Percentiles rank a stretch among this genome's conserved stretches.
phyloP scores from a whole-genome alignment of 371 early-diverging fungal species.

The Apophysomyces elegans region DNA sequence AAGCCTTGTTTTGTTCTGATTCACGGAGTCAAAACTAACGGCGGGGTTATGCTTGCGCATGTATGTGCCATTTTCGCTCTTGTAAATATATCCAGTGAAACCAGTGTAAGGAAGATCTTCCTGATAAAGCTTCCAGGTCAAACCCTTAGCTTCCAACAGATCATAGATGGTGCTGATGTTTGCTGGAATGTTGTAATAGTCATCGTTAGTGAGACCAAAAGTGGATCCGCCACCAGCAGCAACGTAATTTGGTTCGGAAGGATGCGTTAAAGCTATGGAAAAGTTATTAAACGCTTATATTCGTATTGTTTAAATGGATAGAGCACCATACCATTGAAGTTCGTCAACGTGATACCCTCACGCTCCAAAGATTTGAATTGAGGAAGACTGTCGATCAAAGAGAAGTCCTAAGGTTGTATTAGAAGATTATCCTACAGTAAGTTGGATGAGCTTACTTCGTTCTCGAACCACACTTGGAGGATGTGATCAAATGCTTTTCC shows the following conservation, averaged over 20 bases:
- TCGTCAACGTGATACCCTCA: slow-evolving; percentile 49
- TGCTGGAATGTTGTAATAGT: slow-evolving; percentile 29
- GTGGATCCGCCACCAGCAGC: slow-evolving; percentile 34
- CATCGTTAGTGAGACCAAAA: slow-evolving; percentile 31
- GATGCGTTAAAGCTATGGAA: slow-evolving; percentile 46
- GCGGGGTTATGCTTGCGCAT: slow-evolving; percentile 65
- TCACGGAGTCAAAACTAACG: slow-evolving; percentile 52
- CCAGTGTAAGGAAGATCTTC: slow-evolving; percentile 57
- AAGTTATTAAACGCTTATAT: neutral
- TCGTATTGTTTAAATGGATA: neutral
- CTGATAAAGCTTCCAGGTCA: slow-evolving; percentile 66
- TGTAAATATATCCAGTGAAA: slow-evolving; percentile 32
- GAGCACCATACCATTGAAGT: slow-evolving; percentile 39
- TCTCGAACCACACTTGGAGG: slow-evolving; percentile 44
- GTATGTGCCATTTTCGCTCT: slow-evolving; percentile 37
- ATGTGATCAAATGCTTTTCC: slow-evolving; percentile 43
- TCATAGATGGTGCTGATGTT: slow-evolving; percentile 51
- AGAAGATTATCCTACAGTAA: neutral
- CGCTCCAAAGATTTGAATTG: slow-evolving; percentile 21
- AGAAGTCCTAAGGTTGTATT: slow-evolving; percentile 22
- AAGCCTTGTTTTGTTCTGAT: slow-evolving; percentile 35
- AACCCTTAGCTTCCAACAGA: slow-evolving; percentile 57
- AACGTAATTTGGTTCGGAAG: slow-evolving; percentile 57
- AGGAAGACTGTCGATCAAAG: slow-evolving; percentile 19
- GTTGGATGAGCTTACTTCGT: slow-evolving; percentile 24